Base-by-base conservation (phyloP, 2,329 filamentous ascomycete genomes). In the Neofusicoccum kwambonambiense region DNA sequence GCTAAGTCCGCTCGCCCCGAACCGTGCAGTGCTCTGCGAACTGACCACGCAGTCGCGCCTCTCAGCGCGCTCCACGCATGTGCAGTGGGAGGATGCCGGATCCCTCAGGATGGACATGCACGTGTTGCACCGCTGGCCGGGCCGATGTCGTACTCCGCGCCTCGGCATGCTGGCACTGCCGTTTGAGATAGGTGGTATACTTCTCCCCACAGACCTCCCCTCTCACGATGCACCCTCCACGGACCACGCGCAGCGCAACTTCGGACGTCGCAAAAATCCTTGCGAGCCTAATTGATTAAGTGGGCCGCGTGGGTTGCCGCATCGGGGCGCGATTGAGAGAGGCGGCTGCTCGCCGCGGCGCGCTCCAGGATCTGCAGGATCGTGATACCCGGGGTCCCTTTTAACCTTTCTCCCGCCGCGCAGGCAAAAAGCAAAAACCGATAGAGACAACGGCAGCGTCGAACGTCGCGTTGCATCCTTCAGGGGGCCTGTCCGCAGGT, bases 231-330 rank as follows among this genome's bases (percentile, higher is more conserved):
- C 22, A 3, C 51, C 15, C 52, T 9, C 19, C 39, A 39, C 15
- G 9, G 37, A 22, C 11, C 8, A 31, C 27, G 27, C 27, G 27
- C 27, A 31, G 27, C 27, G 4, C 52, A 56, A 27, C 37, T 9
- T 57, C 52, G 37, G 15, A 57, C 54, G 54, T 57, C 54, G 54
- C 54, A 37, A 44, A 22, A 45, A 57, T 57, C 54, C 54, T 57
- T 27, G 54, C 15, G 22, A 27, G 22, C 22, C 22, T 27, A 57
- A 44, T 44, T 34, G 54, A 45, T 57, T 57, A 57, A 34, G 12
- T 50, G 52, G 13, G n/a, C 34, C 51, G 35, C 3, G n/a, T n/a
- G 2, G 3, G 27, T 44, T 57, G 7, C 52, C 22, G 5, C 12
- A 41, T 57, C 22, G 9, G 39, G 52, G 17, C 31, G 37, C 42